A percentile compares a stretch with the other conserved stretches of the same genome.
Evolutionary conservation across 495 filamentous ascomycete genomes (phyloP).

Genomic region (Eremomyces bilateralis): DNA sequence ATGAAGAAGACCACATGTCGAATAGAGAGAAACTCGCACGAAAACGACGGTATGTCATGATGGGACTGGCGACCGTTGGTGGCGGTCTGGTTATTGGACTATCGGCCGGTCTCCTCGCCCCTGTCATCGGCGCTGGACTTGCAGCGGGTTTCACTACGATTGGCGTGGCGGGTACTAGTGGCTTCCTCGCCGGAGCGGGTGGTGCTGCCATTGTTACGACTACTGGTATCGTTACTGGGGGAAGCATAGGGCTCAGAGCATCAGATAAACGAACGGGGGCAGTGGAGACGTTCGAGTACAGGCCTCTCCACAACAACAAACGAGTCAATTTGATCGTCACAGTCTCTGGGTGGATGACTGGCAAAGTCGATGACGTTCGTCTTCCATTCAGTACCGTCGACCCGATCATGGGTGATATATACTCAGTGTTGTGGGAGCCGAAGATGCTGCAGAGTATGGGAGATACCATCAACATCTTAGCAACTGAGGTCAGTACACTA

Average conservation of each 20-base stretch:
- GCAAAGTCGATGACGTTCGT: conserved; percentile 89
- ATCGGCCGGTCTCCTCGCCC: conserved; percentile 76
- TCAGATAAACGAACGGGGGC: conserved; percentile 68
- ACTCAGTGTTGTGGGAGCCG: conserved; percentile 93
- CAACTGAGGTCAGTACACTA: conserved; percentile 62
- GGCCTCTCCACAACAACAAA: conserved; percentile 94
- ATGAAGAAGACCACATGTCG: conserved; percentile 88
- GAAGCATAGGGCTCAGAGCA: conserved; percentile 68
- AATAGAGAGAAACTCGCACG: conserved; percentile 56
- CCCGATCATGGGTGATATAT: conserved; percentile 94
- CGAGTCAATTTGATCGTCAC: conserved; percentile 90
- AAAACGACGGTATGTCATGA: conserved; percentile 71
- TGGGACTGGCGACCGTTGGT: conserved; percentile 93
- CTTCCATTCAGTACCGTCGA: conserved; percentile 90
- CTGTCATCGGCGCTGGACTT: conserved; percentile 84
- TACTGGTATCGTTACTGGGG: conserved; percentile 63
- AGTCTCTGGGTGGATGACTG: conserved; percentile 94
- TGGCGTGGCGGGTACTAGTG: conserved; percentile 70
- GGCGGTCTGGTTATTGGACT: conserved; percentile 91
- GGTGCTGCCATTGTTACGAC: conserved; percentile 90
- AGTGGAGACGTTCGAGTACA: conserved; percentile 90
- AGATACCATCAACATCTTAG: conserved; percentile 92
- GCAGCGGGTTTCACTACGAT: conserved; percentile 91
- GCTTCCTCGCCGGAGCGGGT: conserved; percentile 77
- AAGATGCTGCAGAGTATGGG: conserved; percentile 96